Evolutionary conservation across 1,284 basidiomycete genomes (phyloP), one percentile per base, ranked within the genome.

Genomic region (Cutaneotrichosporon sp.): DNA sequence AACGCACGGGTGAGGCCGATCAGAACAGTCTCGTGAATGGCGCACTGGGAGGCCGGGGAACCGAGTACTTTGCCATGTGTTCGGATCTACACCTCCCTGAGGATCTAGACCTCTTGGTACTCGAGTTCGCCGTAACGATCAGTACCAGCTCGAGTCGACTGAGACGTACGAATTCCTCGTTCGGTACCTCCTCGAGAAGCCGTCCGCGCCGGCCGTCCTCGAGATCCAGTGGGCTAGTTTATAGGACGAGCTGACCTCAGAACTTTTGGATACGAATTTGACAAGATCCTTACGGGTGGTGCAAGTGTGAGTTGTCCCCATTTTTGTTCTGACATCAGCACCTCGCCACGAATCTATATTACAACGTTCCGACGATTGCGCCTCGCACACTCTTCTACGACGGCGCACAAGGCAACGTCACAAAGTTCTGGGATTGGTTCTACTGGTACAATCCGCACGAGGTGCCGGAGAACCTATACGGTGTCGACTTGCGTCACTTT

Each of bases 61-160:
- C 21, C 6, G 66, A 69, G 22, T 76, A 76, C 60, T 74, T 73
- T 61, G 69, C 69, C 16, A 64, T 68, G 55, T 76, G 74, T 36
- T 67, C 59, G 47, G 61, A 65, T n/a, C 65, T 72, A 53, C 74
- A 76, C 58, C 55, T 76, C 5, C 68, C 69, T 0, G 69, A 72
- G 40, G 72, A 73, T 26, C 58, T 63, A 7, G 74, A 76, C 63
- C 60, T 76, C 11, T 55, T 73, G 4, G 31, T 74, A 1, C 56
- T 76, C 5, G 74, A 76, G 52, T 60, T 72, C 70, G 72, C 68
- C 11, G 76, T 77, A 77, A 78, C 56, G 77, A 78, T 32, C 52
- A 49, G 31, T 26, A 14, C 30, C 21, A 9, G 8, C 36, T 64
- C 6, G 34, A 60, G 14, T 34, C 52, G 4, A 36, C 18, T 3